A percentile compares a stretch with the other conserved stretches of the same genome.
Evolutionary conservation across 2,329 filamentous ascomycete species (phyloP).

Genomic region (Emmonsia crescens): DNA sequence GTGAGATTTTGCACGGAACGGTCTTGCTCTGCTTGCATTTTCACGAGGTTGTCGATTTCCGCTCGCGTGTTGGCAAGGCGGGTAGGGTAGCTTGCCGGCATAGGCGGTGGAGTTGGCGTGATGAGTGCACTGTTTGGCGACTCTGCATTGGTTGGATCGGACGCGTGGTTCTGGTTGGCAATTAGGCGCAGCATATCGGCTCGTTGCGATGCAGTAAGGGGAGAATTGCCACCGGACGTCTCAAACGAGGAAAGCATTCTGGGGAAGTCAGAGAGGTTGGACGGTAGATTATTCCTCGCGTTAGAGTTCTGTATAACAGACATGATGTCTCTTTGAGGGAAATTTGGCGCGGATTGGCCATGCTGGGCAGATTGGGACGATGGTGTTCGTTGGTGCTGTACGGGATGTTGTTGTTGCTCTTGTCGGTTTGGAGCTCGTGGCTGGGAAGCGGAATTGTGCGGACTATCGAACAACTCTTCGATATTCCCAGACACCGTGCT

Average conservation of each 20-base stretch:
- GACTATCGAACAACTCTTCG: slow-evolving; percentile 34
- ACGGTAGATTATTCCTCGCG: slow-evolving; percentile 30
- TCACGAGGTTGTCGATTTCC: slow-evolving; percentile 68
- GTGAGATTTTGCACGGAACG: slow-evolving; percentile 65
- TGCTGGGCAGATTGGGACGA: slow-evolving; percentile 10
- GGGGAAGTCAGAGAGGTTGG: slow-evolving; percentile 33
- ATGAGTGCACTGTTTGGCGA: slow-evolving; percentile 46
- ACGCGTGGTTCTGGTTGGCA: slow-evolving; percentile 35
- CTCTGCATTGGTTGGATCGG: slow-evolving; percentile 26
- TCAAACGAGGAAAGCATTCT: slow-evolving; percentile 37
- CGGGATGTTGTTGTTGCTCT: slow-evolving; percentile 6
- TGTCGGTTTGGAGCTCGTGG: background rate
- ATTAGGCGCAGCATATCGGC: slow-evolving; percentile 39
- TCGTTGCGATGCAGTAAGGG: slow-evolving; percentile 35
- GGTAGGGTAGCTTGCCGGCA: slow-evolving; percentile 39
- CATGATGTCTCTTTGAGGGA: slow-evolving; percentile 37
- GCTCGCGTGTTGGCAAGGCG: slow-evolving; percentile 55
- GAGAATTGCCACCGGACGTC: slow-evolving; percentile 31
- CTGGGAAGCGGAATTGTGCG: slow-evolving; percentile 4
- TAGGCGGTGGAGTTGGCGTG: slow-evolving; percentile 43
- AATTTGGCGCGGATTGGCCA: slow-evolving; percentile 7
- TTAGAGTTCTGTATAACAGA: slow-evolving; percentile 39
- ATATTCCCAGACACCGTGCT: slow-evolving; percentile 25
- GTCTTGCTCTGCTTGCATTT: slow-evolving; percentile 68
- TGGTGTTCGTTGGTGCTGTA: slow-evolving; percentile 7